Base-by-base conservation (phyloP, 805 yeast species). In the Millerago galiae region DNA sequence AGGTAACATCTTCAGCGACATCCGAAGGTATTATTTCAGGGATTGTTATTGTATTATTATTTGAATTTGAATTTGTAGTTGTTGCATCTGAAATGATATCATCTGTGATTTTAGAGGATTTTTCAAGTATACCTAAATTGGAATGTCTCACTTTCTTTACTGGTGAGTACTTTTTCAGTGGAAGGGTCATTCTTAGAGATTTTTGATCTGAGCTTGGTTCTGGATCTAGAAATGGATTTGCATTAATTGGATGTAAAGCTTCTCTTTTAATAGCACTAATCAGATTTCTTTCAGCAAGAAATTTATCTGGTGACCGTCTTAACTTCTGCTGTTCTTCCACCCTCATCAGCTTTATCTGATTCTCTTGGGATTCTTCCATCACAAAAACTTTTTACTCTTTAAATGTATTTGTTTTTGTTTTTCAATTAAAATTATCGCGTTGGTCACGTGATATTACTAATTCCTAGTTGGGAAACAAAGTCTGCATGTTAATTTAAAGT, bases 161-260 rank as follows among this genome's bases (percentile, higher is more conserved):
- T 1, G 58, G 58, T 4, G 60, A 48, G 28, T 40, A 50, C 11
- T 49, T 51, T 35, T 18, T 32, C 18, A 32, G 9, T 12, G 35
- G 35, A 3, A 24, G 13, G 5, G 17, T 17, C 14, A 41, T 41
- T 12, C 29, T 41, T 10, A 41, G 35, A 12, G 44, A 37, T 21
- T 35, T 38, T 4, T 34, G 42, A 17, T 13, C 41, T 15, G 15
- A 26, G 10, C 26, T 42, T 18, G 27, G 14, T 8, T 42, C 5
- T 10, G 39, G 31, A 32, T 55, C 60, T 12, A 48, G 25, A 35
- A 55, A 55, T 1, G 59, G 59, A 34, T 52, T 44, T 6, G 42
- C 18, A 21, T 42, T 30, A 8, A 41, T n/a, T 3, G 42, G 39
- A 2, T 34, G 38, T 4, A 37, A 31, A 12, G 43, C 39, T 29